Conservation (phyloP, 2,329 filamentous ascomycete genomes). For the Elsinoe perseae region DNA sequence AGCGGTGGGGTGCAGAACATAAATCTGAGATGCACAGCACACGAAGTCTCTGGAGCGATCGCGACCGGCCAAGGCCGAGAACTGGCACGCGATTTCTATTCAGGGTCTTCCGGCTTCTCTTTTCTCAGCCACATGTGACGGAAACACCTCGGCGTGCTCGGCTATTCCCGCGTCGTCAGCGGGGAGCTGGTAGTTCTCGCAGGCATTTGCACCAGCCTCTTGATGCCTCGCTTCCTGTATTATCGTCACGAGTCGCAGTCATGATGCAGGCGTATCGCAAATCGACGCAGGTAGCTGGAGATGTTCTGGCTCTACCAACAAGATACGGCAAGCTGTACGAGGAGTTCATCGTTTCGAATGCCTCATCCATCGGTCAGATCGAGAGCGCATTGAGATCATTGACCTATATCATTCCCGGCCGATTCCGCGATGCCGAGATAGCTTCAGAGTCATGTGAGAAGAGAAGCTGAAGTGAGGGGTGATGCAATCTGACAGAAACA, state of each 20-base stretch:
- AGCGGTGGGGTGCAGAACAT: neutral
- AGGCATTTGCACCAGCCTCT: neutral
- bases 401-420: conserved; percentile 92
- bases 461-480: too few relatives aligned
- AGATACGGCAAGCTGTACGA: conserved; percentile 54
- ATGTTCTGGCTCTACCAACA: conserved; percentile 23
- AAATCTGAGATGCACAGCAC: conserved; percentile 4
- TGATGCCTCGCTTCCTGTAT: neutral
- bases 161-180: neutral
- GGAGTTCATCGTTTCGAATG: conserved; percentile 91
- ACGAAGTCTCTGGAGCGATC: conserved; percentile 12
- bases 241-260: neutral
- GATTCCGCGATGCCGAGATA: conserved; percentile 86
- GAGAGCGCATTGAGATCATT: conserved; percentile 87
- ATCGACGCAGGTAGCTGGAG: conserved; percentile 17
- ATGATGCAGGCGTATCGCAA: conserved; percentile 19
- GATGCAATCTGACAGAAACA: too few relatives aligned
- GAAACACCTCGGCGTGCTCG: neutral
- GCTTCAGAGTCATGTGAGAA: conserved; percentile 71
- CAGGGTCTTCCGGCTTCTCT: conserved; percentile 1
- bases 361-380: conserved; percentile 86
- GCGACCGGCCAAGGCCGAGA: conserved; percentile 13
- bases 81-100: conserved; percentile 3
- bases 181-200: neutral
- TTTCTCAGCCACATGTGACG: neutral